Evolutionary conservation across 2,329 filamentous ascomycete genomes (phyloP).

Genomic region (Aspergillus uvarum): DNA sequence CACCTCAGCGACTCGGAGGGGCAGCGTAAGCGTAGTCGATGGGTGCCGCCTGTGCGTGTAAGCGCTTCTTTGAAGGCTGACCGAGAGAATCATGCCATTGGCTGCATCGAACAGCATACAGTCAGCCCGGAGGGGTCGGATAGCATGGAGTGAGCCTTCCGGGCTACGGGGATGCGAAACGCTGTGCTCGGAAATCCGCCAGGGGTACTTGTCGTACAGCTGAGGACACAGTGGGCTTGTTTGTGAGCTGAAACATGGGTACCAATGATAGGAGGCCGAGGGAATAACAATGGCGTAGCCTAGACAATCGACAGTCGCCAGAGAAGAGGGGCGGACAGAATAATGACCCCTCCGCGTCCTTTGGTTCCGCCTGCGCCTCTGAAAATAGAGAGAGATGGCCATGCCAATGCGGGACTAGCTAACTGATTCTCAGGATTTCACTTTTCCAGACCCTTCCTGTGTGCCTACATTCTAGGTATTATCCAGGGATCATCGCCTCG

Average conservation of each 20-base stretch:
- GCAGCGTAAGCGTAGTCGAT: not conserved
- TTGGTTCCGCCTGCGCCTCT: not conserved
- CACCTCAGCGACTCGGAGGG: not conserved
- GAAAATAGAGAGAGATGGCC: not conserved
- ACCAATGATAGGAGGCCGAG: not conserved
- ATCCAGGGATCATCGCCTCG: conserved; percentile 2
- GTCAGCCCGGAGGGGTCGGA: not conserved
- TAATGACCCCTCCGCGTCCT: too few species aligned
- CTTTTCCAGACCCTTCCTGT: not conserved
- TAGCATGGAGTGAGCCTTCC: not conserved
- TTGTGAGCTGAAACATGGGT: not conserved
- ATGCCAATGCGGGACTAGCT: not conserved
- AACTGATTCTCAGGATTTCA: not conserved
- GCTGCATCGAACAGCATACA: not conserved
- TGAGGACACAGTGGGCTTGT: not conserved
- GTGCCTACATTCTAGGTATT: not conserved
- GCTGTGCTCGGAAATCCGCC: conserved; percentile 1
- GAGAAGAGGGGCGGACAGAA: too few species aligned
- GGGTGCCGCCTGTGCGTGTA: not conserved
- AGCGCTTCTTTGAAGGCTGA: not conserved
- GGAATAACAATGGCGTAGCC: not conserved
- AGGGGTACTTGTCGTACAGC: not conserved
- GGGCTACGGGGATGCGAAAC: not conserved
- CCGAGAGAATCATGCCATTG: not conserved
- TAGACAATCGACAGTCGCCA: not conserved